Evolutionary conservation across 2,329 filamentous ascomycete genomes (phyloP).

Genomic region (Sporothrix phasma): DNA sequence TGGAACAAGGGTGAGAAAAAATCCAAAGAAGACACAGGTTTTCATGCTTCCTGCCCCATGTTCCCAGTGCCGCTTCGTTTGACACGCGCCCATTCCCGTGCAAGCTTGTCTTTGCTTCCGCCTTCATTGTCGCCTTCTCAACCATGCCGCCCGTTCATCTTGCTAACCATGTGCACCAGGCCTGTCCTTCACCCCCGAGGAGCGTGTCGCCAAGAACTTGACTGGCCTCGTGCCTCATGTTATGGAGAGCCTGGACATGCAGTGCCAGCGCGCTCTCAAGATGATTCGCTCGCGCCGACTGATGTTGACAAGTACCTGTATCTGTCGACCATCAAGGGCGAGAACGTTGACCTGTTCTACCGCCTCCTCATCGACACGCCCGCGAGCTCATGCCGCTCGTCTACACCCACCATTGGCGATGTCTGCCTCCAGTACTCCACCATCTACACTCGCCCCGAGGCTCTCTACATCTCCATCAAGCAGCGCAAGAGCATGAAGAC

Average conservation of each 20-base stretch:
- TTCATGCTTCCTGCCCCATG: background rate
- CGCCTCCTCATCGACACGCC: slow-evolving; percentile 61
- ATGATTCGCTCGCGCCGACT: slow-evolving; percentile 62
- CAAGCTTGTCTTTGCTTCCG: background rate
- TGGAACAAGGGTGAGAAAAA: slow-evolving; percentile 52
- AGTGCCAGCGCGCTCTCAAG: slow-evolving; percentile 58
- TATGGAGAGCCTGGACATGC: slow-evolving; percentile 50
- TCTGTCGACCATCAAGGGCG: slow-evolving; percentile 62
- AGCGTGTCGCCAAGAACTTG: slow-evolving; percentile 54
- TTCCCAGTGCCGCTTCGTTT: background rate
- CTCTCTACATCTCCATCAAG: slow-evolving; percentile 90
- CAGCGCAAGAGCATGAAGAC: slow-evolving; percentile 83
- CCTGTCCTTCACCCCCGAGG: slow-evolving; percentile 53
- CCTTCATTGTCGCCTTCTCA: no score
- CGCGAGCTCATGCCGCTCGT: slow-evolving; percentile 74
- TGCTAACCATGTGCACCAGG: slow-evolving; percentile 31
- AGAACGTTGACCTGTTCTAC: slow-evolving; percentile 76
- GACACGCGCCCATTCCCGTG: background rate
- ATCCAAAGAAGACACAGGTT: background rate
- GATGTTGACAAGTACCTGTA: slow-evolving; percentile 77
- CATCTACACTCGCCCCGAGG: slow-evolving; percentile 89
- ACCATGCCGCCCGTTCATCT: background rate
- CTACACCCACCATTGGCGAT: slow-evolving; percentile 88
- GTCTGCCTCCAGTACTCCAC: slow-evolving; percentile 95
- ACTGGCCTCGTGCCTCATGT: slow-evolving; percentile 56